Percentiles rank a stretch among this genome's conserved stretches.
Evolutionary conservation across 768 basidiomycete genomes (phyloP).

Genomic region (Boletus sp.): DNA sequence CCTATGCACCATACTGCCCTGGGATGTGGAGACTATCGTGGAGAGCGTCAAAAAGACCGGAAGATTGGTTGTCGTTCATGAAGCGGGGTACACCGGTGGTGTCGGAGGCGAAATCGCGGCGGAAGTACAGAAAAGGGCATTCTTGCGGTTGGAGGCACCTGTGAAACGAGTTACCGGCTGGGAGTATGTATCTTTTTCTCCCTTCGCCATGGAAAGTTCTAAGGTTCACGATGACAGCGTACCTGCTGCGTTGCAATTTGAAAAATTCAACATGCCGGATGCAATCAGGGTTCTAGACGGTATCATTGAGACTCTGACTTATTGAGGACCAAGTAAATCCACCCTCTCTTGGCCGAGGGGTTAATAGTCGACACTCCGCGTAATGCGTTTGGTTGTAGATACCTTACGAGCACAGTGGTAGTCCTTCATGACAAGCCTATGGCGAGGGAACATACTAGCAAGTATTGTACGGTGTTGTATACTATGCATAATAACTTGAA

Average conservation of each 20-base stretch:
- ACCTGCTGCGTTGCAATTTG: slow-evolving; percentile 82
- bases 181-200: slow-evolving; percentile 67
- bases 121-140: slow-evolving; percentile 85
- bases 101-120: slow-evolving; percentile 93
- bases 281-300: slow-evolving; percentile 80
- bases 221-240: slow-evolving; percentile 43
- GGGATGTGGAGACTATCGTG: slow-evolving; percentile 78
- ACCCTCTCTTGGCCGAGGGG: background rate
- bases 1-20: slow-evolving; percentile 83
- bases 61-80: slow-evolving; percentile 85
- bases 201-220: background rate
- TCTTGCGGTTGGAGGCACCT: slow-evolving; percentile 85
- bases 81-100: slow-evolving; percentile 84
- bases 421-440: background rate
- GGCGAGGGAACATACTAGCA: background rate
- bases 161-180: slow-evolving; percentile 86
- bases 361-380: background rate
- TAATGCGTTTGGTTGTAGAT: background rate
- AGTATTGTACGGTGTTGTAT: slow-evolving; percentile 5
- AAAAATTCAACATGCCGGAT: slow-evolving; percentile 93
- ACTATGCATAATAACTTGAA: background rate
- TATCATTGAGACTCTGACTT: slow-evolving; percentile 77
- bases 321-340: slow-evolving; percentile 35
- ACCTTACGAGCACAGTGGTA: background rate
- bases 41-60: slow-evolving; percentile 87